Percentiles rank a stretch among this genome's conserved stretches.
Evolutionary conservation across 1,139 yeast species (phyloP).

Genomic region (Arxiozyma telluris): DNA sequence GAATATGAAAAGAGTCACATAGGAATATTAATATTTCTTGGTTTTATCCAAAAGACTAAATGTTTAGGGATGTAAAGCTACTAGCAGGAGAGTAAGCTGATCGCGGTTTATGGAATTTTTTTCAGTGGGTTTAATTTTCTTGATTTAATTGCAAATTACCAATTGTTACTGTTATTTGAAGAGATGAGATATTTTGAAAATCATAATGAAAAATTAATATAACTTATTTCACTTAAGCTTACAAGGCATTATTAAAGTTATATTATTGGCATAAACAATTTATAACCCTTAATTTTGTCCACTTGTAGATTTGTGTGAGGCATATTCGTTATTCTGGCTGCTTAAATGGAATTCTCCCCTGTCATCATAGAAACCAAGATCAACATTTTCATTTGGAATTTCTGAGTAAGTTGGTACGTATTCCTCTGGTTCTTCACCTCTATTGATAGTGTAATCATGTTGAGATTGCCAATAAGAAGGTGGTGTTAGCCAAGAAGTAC

Average conservation of each 20-base stretch:
- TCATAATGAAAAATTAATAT: neutral
- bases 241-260: neutral
- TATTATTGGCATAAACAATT: neutral
- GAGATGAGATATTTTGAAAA: neutral
- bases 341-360: constrained; percentile 44
- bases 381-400: constrained; percentile 48
- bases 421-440: constrained; percentile 20
- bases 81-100: neutral
- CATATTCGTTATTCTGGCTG: constrained; percentile 1
- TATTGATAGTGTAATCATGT: constrained; percentile 40
- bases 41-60: neutral
- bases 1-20: neutral
- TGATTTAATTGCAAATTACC: no score
- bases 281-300: neutral
- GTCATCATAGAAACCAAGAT: constrained; percentile 71
- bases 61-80: no score
- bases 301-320: neutral
- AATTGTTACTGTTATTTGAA: no score
- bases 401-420: constrained; percentile 60
- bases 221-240: neutral
- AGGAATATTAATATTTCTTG: no score
- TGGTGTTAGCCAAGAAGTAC: constrained; percentile 87
- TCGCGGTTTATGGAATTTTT: neutral
- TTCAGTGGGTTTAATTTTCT: no score
- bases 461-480: constrained; percentile 75